Evolutionary conservation across 495 filamentous ascomycete genomes (phyloP).

Genomic region (Cercophora scortea): DNA sequence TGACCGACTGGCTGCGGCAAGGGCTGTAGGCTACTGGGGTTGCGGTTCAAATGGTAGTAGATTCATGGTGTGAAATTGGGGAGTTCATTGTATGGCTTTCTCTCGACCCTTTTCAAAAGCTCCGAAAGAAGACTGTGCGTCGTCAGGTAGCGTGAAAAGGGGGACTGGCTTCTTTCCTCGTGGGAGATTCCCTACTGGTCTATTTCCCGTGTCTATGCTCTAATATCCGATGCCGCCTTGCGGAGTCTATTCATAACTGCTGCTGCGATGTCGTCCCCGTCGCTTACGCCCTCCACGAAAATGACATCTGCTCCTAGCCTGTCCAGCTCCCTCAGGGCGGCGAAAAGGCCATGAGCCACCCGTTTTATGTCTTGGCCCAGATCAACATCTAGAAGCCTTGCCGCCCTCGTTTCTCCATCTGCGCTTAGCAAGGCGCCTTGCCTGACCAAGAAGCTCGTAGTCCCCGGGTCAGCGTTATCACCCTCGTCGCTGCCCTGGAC

Average conservation of each 20-base stretch:
- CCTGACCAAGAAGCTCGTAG: background rate
- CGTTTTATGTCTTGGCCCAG: conserved; percentile 60
- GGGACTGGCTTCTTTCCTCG: conserved; percentile 1
- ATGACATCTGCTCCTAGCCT: conserved; percentile 72
- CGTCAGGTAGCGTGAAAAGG: background rate
- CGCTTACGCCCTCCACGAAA: conserved; percentile 82
- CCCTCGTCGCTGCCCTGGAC: background rate
- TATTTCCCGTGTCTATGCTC: conserved; percentile 22
- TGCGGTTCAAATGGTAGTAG: background rate
- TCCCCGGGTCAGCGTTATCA: background rate
- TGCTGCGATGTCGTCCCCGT: conserved; percentile 75
- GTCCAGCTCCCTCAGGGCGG: conserved; percentile 79
- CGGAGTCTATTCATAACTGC: conserved; percentile 94
- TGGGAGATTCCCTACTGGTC: conserved; percentile 6
- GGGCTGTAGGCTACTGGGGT: conserved; percentile 35
- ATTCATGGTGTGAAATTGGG: background rate
- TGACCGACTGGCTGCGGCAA: conserved; percentile 87
- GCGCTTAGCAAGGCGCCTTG: background rate
- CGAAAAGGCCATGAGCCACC: conserved; percentile 81
- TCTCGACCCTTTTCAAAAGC: background rate
- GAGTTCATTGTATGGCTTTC: background rate
- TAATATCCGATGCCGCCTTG: conserved; percentile 68
- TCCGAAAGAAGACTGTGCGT: background rate
- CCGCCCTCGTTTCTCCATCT: conserved; percentile 27
- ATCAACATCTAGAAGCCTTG: conserved; percentile 46